Evolutionary conservation across 805 yeast genomes (phyloP), one percentile per base, ranked within the genome.

Genomic region (Lipomyces yamadae): DNA sequence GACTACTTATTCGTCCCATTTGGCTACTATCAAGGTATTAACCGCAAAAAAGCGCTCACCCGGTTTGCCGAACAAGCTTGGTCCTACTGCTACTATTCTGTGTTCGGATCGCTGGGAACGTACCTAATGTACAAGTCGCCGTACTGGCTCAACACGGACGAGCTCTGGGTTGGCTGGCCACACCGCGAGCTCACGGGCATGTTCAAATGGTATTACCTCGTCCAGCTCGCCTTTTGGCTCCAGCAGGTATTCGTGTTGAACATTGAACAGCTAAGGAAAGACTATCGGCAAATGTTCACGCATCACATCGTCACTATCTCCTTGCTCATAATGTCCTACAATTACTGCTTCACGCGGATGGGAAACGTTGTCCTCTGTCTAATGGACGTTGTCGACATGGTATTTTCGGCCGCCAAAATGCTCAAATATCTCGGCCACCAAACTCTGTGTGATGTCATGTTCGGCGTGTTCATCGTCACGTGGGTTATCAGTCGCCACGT

Each of bases 51-150:
- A 72, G 84, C 88, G 0, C 79, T 81, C 30, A 84, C 84, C 64
- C 83, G 97, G 65, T 92, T 90, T 75, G 89, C 91, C 64, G 97
- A 92, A 78, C 97, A 92, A 80, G 87, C 91, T 60, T 92, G 97
- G 97, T 81, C 85, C 42, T 76, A 85, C 18, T 73, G 85, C 5
- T 90, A 89, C 76, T 90, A 86, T 79, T 71, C 83, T 5, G 71
- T 78, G 10, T 83, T 90, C 8, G 87, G 87, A 75, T 57, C 75
- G 0, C 78, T 79, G 65, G 97, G 96, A 0, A 78, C 84, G 42
- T 81, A 81, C 66, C 77, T 92, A 18, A 87, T 89, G 73, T 78
- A 76, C 66, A 67, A 81, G 58, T 85, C 92, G 2, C 83, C 85
- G 0, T 90, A 91, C 79, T 87, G 81, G 74, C 73, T 82, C 60